Evolutionary conservation across 805 yeast genomes (phyloP), one percentile per base, ranked within the genome.

Genomic region (Middelhovenomyces tepae): DNA sequence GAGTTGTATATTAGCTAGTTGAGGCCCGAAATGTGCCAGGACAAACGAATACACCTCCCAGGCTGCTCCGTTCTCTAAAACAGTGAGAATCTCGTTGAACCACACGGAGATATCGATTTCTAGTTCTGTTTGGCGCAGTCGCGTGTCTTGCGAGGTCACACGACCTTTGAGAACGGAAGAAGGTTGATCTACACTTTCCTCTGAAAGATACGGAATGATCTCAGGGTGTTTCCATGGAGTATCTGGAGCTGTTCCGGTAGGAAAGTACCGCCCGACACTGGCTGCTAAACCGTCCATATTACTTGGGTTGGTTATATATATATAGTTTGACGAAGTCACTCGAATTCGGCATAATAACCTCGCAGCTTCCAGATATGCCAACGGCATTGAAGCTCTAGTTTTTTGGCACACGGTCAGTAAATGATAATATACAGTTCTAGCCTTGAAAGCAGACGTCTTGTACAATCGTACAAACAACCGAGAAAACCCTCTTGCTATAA

Each of bases 11-110:
- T 75, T 77, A 7, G 81, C 62, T 19, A 83, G 47, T 46, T 82
- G 93, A 0, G 83, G 71, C 45, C 85, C 75, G 34, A 81, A 63
- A 51, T 79, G 84, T 0, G 80, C 72, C 63, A 78, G 60, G 1
- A 75, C 53, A 46, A 64, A 78, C 0, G 86, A 73, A 51, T 76
- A 82, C 1, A 73, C 50, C 40, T 79, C 89, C 91, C 89, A 82
- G 38, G 70, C 68, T 11, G 70, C 61, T 24, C 75, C 75, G 3
- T 62, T 59, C 8, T 68, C 67, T 42, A 81, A 47, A 1, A 76
- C 60, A 5, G 59, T 55, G 7, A 69, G 50, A 4, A 76, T 71
- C 8, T 74, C 38, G 0, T 60, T 48, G 6, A 79, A 52, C 78
- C 86, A 71, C 10, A 52, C 48, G 4, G 63, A 47, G n/a, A 73